Conservation (phyloP, 1,284 basidiomycete species). For the Ustilago xerochloae region DNA sequence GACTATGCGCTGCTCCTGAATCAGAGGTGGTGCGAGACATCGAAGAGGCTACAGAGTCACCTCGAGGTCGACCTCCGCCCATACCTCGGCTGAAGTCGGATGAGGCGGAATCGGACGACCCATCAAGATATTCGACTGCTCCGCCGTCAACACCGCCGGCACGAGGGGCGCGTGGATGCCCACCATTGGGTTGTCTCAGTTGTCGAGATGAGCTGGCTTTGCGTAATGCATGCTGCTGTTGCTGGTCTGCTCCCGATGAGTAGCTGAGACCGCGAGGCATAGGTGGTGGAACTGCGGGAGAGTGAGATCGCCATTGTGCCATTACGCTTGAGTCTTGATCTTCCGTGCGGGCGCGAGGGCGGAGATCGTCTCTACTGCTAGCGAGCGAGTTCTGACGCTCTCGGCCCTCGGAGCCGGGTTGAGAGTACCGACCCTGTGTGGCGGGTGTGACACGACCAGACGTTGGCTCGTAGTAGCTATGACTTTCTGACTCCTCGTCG, state of each 20-base stretch:
- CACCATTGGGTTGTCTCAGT: constrained; percentile 39
- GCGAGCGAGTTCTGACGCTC: constrained; percentile 47
- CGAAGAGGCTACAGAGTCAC: constrained; percentile 30
- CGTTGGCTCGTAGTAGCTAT: constrained; percentile 34
- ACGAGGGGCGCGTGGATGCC: not conserved
- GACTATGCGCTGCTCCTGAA: constrained; percentile 25
- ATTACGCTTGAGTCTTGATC: constrained; percentile 59
- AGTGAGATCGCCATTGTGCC: constrained; percentile 61
- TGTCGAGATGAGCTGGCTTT: constrained; percentile 58
- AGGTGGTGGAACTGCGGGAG: constrained; percentile 52
- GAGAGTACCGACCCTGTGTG: constrained; percentile 47
- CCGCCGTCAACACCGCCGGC: constrained; percentile 30
- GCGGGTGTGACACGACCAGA: constrained; percentile 52
- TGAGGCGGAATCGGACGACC: constrained; percentile 34
- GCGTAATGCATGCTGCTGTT: constrained; percentile 45
- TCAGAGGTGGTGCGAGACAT: constrained; percentile 50
- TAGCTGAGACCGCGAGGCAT: constrained; percentile 49
- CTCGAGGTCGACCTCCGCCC: constrained; percentile 20
- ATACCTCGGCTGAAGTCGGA: constrained; percentile 27
- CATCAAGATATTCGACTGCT: constrained; percentile 50
- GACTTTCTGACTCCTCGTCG: constrained; percentile 18
- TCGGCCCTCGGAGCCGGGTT: constrained; percentile 50
- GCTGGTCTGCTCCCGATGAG: constrained; percentile 41
- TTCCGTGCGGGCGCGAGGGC: constrained; percentile 57
- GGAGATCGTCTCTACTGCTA: constrained; percentile 22